phyloP scores from a whole-genome alignment of 495 filamentous ascomycete species.

The Penicillium pancosmium region DNA sequence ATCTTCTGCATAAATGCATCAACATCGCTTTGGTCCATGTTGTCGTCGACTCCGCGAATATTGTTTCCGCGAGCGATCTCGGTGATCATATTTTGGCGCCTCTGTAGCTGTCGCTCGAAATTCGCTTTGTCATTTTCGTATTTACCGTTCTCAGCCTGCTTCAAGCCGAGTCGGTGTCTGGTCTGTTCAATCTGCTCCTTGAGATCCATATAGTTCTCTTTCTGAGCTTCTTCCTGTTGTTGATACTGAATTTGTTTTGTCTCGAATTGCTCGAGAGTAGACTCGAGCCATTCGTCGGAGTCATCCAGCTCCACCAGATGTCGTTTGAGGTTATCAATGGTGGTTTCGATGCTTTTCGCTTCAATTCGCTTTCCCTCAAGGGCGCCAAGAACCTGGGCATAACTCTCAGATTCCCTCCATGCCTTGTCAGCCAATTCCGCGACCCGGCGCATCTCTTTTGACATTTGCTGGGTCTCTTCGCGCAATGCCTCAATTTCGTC shows the following conservation, averaged over 20 bases:
- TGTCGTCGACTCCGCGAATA: slow-evolving; percentile 80
- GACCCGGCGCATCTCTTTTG: slow-evolving; percentile 57
- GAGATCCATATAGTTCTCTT: slow-evolving; percentile 62
- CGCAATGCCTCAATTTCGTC: slow-evolving; percentile 73
- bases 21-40: slow-evolving; percentile 73
- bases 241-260: slow-evolving; percentile 66
- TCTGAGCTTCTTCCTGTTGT: slow-evolving; percentile 62
- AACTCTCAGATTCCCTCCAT: slow-evolving; percentile 62
- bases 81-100: slow-evolving; percentile 71
- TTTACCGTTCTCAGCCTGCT: slow-evolving; percentile 81
- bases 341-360: slow-evolving; percentile 62
- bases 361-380: slow-evolving; percentile 76
- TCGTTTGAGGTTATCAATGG: slow-evolving; percentile 66
- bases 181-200: slow-evolving; percentile 60
- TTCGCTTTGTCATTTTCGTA: slow-evolving; percentile 83
- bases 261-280: slow-evolving; percentile 80
- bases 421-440: slow-evolving; percentile 58
- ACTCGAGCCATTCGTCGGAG: slow-evolving; percentile 75
- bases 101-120: slow-evolving; percentile 75
- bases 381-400: slow-evolving; percentile 65
- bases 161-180: slow-evolving; percentile 62
- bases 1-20: slow-evolving; percentile 77
- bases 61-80: slow-evolving; percentile 78
- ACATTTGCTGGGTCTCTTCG: slow-evolving; percentile 57
- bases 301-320: slow-evolving; percentile 77